phyloP scores from a whole-genome alignment of 2,329 filamentous ascomycete genomes.

The Trichothecium roseum region DNA sequence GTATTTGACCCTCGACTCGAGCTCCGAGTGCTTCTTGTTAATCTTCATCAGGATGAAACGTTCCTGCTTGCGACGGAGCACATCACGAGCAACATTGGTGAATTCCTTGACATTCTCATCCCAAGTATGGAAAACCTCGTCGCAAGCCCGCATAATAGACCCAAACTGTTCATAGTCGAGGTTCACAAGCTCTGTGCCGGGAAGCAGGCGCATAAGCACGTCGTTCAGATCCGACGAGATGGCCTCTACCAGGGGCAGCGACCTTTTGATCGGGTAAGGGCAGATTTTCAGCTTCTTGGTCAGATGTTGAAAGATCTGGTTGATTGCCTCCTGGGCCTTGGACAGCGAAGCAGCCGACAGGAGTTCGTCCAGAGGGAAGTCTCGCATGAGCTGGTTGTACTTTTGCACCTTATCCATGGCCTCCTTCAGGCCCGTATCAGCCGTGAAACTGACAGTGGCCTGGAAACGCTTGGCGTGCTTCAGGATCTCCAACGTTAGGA shows the following conservation, averaged over 20 bases:
- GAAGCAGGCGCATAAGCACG: conserved; percentile 74
- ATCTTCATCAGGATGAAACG: conserved; percentile 99
- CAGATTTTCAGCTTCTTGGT: conserved; percentile 98
- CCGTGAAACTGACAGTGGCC: conserved; percentile 90
- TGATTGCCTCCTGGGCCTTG: conserved; percentile 82
- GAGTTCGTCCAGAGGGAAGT: conserved; percentile 92
- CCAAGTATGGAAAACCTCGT: conserved; percentile 84
- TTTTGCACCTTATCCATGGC: conserved; percentile 94
- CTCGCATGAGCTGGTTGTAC: conserved; percentile 97
- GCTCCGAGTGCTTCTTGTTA: conserved; percentile 72
- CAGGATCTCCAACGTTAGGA: conserved; percentile 84
- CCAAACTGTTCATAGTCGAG: conserved; percentile 88
- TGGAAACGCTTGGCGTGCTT: conserved; percentile 97
- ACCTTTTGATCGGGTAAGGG: conserved; percentile 86
- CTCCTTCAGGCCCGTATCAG: conserved; percentile 93
- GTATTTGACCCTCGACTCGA: conserved; percentile 85
- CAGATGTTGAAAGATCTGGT: conserved; percentile 83
- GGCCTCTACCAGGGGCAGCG: conserved; percentile 87
- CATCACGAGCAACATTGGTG: conserved; percentile 92
- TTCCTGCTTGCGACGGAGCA: conserved; percentile 85
- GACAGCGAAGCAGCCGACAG: conserved; percentile 81
- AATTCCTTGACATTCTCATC: conserved; percentile 97
- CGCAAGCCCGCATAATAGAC: conserved; percentile 70
- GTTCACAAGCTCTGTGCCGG: conserved; percentile 81
- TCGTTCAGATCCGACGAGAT: conserved; percentile 90